Percentiles rank a stretch among this genome's conserved stretches.
phyloP scores from a whole-genome alignment of 225 moss, liverwort and hornwort genomes.

The Asterella californica region DNA sequence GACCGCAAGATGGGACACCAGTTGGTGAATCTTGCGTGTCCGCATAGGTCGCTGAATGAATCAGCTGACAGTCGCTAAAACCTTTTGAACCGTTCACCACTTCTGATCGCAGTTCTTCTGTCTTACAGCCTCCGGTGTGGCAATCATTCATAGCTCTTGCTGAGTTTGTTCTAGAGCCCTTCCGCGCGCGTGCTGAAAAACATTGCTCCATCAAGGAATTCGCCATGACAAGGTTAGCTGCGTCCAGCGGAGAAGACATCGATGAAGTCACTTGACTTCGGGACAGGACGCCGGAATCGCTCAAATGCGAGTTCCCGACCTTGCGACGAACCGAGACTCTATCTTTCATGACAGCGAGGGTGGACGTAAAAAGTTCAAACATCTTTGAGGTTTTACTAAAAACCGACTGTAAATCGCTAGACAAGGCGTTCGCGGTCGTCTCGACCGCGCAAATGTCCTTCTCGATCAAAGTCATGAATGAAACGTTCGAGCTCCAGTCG shows the following conservation, averaged over 20 bases:
- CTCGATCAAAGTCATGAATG: background rate
- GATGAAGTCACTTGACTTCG: background rate
- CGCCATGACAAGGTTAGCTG: background rate
- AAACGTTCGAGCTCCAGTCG: background rate
- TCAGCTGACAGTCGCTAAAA: background rate
- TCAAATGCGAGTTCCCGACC: background rate
- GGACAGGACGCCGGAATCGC: background rate
- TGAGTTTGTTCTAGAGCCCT: background rate
- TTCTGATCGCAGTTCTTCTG: background rate
- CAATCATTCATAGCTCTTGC: no score
- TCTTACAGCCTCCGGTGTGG: background rate
- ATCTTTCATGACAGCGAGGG: background rate
- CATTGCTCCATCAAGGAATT: background rate
- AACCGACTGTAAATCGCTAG: background rate
- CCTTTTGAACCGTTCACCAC: background rate
- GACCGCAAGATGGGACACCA: background rate
- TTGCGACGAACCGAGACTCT: background rate
- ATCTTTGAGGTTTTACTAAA: background rate
- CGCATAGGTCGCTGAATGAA: background rate
- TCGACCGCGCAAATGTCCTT: background rate
- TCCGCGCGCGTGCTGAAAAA: background rate
- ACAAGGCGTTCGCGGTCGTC: background rate
- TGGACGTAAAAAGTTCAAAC: constrained; percentile 1
- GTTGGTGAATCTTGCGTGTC: background rate
- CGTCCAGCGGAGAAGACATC: background rate